phyloP scores from a whole-genome alignment of 2,329 filamentous ascomycete species.

The Nemania sp. region DNA sequence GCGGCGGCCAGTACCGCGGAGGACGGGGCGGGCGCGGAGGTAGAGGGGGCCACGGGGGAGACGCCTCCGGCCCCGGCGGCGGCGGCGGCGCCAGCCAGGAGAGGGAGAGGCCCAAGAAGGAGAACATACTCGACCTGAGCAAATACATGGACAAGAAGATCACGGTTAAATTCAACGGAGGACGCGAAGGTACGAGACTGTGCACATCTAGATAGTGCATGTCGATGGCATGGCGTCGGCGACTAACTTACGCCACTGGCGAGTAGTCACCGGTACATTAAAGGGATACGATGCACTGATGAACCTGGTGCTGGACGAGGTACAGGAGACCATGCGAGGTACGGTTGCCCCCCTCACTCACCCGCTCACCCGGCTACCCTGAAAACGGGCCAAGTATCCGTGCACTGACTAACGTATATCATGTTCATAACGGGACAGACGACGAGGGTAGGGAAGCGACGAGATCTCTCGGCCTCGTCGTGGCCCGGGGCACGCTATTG shows the following conservation, averaged over 20 bases:
- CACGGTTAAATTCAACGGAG: constrained; percentile 94
- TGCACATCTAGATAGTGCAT: not conserved
- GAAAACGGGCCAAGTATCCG: not conserved
- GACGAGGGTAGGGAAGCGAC: constrained; percentile 89
- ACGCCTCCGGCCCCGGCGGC: constrained; percentile 46
- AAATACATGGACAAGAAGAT: constrained; percentile 99
- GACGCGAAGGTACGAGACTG: constrained; percentile 73
- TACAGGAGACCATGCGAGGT: constrained; percentile 89
- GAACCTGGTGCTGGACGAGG: constrained; percentile 96
- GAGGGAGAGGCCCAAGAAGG: constrained; percentile 88
- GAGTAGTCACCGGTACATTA: constrained; percentile 78
- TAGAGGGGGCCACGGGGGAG: constrained; percentile 51
- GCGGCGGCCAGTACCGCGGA: constrained; percentile 47
- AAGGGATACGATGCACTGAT: constrained; percentile 98
- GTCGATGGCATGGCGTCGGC: not conserved
- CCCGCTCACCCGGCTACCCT: not conserved
- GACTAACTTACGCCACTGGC: constrained; percentile 5
- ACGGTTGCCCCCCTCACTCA: not conserved
- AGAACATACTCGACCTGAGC: constrained; percentile 92
- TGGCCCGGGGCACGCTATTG: constrained; percentile 88
- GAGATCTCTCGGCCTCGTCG: constrained; percentile 81
- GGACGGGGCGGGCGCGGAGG: constrained; percentile 47
- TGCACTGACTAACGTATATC: not conserved
- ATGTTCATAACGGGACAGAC: constrained; percentile 57
- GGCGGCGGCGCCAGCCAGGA: constrained; percentile 53